These are phyloP conservation scores for Metschnikowia anglica DNA, from an alignment of 805 yeast species.

Conservation along the genomic window DNA sequence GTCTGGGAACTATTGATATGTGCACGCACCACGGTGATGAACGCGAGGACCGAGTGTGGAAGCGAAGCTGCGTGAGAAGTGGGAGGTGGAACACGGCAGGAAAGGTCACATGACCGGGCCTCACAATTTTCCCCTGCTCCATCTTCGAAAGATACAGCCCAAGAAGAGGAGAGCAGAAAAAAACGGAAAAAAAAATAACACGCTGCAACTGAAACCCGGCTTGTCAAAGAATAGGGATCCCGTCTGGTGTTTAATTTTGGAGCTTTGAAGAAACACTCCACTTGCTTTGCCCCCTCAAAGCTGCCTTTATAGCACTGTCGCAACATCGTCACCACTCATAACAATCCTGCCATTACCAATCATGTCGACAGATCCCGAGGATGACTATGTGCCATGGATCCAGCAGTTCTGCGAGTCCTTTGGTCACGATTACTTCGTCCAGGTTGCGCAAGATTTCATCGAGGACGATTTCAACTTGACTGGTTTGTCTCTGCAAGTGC, in stretches of 20 bases:
- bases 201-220: not conserved
- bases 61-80: not conserved
- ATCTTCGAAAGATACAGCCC: not conserved
- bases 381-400: conserved; percentile 76
- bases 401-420: conserved; percentile 73
- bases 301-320: too few relatives aligned
- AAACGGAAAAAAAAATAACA: not conserved
- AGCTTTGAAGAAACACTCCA: too few relatives aligned
- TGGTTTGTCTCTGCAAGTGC: conserved; percentile 80
- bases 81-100: not conserved
- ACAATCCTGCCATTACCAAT: not conserved
- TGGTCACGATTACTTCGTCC: conserved; percentile 89
- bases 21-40: too few relatives aligned
- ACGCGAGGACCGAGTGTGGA: too few relatives aligned
- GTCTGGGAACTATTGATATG: too few relatives aligned
- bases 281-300: too few relatives aligned
- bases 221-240: not conserved
- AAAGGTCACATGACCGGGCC: conserved; percentile 7
- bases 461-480: conserved; percentile 97
- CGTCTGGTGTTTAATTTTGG: too few relatives aligned
- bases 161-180: not conserved
- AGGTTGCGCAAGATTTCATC: conserved; percentile 86
- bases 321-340: too few relatives aligned
- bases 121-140: conserved; percentile 1
- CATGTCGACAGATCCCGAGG: conserved; percentile 47